These are phyloP conservation scores for Stephanocyclus meneghinianus DNA, from an alignment of 352 stramenopile genomes.

Conservation along the genomic window DNA sequence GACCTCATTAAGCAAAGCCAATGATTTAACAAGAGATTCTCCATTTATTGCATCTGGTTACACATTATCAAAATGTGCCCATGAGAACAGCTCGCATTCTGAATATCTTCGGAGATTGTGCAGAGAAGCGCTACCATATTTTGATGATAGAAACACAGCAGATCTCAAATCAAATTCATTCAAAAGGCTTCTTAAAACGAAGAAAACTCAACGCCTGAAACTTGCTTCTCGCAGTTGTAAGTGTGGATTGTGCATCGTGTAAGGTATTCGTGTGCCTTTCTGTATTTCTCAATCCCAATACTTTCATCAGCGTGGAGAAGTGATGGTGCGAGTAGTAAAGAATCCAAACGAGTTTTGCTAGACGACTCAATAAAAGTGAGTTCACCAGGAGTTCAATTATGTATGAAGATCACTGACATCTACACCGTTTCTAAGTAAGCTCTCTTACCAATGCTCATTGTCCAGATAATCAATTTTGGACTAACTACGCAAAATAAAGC, in stretches of 20 bases:
- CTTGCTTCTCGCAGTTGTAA: constrained; percentile 41
- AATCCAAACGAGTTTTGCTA: constrained; percentile 51
- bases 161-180: constrained; percentile 59
- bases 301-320: constrained; percentile 5
- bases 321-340: constrained; percentile 27
- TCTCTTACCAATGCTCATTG: not conserved
- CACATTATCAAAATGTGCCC: constrained; percentile 27
- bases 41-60: constrained; percentile 47
- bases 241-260: not conserved
- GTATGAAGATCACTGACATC: not conserved
- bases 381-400: not conserved
- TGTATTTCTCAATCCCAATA: not conserved
- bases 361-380: constrained; percentile 52
- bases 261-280: not conserved
- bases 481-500: constrained; percentile 9
- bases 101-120: constrained; percentile 37
- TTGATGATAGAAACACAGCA: constrained; percentile 53
- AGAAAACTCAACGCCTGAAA: constrained; percentile 21
- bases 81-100: constrained; percentile 18
- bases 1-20: not conserved
- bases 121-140: constrained; percentile 39
- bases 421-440: not conserved
- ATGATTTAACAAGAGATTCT: constrained; percentile 23
- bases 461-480: constrained; percentile 37
- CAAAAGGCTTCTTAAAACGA: constrained; percentile 36